phyloP scores from a whole-genome alignment of 176 grass and related monocot genomes.

The Dendrocalamus sinicus region DNA sequence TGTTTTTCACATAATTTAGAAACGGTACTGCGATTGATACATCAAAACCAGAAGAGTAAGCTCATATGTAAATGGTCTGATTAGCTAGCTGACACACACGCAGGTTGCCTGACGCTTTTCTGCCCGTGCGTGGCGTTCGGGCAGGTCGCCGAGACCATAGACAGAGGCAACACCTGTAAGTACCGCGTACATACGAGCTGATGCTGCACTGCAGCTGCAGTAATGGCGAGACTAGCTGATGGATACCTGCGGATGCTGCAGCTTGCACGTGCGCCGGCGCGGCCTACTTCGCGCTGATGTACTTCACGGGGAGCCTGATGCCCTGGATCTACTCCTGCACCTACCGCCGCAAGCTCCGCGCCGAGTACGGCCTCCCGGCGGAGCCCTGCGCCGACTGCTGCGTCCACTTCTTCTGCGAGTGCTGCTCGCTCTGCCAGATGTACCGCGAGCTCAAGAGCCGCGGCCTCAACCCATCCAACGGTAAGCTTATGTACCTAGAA shows the following conservation, averaged over 20 bases:
- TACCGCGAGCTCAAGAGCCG: constrained; percentile 62
- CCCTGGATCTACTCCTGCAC: constrained; percentile 49
- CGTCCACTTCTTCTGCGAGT: constrained; percentile 57
- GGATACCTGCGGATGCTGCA: background rate
- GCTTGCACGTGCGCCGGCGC: background rate
- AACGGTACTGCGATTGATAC: too few species aligned
- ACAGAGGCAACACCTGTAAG: constrained; percentile 26
- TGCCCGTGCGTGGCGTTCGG: constrained; percentile 27
- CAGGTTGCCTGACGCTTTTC: constrained; percentile 18
- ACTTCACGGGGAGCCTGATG: background rate
- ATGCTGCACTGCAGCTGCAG: too few species aligned
- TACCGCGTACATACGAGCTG: too few species aligned
- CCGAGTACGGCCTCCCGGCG: constrained; percentile 49
- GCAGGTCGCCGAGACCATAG: constrained; percentile 22
- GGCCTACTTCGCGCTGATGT: background rate
- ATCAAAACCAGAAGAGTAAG: too few species aligned
- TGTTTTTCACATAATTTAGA: too few species aligned
- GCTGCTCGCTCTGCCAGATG: constrained; percentile 57
- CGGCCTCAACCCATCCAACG: constrained; percentile 43
- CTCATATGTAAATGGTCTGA: too few species aligned
- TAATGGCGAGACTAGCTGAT: too few species aligned
- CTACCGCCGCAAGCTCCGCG: constrained; percentile 53
- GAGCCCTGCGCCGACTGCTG: constrained; percentile 49
- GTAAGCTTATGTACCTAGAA: too few species aligned
- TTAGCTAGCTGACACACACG: background rate